These are phyloP conservation scores for Agrocybe praecox DNA, from an alignment of 768 basidiomycete species.

Conservation along the genomic window DNA sequence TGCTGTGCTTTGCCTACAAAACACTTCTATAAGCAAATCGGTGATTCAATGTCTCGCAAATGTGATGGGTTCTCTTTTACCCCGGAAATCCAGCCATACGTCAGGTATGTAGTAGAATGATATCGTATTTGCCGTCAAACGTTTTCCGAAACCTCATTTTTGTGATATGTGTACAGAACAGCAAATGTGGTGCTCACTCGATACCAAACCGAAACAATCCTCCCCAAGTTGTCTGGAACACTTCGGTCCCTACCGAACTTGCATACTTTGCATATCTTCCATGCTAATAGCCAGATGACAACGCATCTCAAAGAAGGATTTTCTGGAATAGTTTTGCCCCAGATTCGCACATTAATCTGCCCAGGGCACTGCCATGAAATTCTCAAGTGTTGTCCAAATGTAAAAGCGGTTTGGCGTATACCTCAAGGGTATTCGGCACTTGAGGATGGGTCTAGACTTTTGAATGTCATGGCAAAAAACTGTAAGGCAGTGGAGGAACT, in stretches of 20 bases:
- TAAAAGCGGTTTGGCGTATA: conserved; percentile 23
- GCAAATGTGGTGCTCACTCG: conserved; percentile 30
- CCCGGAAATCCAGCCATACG: conserved; percentile 9
- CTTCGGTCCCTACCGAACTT: conserved; percentile 27
- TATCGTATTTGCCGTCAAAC: too few species aligned
- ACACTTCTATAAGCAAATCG: conserved; percentile 13
- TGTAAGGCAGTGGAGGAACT: conserved; percentile 27
- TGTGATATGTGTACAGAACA: conserved; percentile 15
- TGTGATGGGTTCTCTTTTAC: conserved; percentile 11
- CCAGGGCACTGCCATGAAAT: conserved; percentile 31
- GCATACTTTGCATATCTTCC: conserved; percentile 31
- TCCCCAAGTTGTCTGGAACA: conserved; percentile 27
- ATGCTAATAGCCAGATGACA: conserved; percentile 31
- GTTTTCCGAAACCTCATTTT: not conserved
- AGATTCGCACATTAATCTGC: conserved; percentile 25
- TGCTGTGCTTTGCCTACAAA: conserved; percentile 6
- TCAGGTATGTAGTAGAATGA: conserved; percentile 6
- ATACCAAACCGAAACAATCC: conserved; percentile 20
- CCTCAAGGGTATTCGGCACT: conserved; percentile 12
- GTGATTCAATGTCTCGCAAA: conserved; percentile 14
- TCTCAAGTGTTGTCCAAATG: conserved; percentile 28
- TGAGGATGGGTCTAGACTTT: too few species aligned
- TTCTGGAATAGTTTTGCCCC: conserved; percentile 18
- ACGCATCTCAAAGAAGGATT: conserved; percentile 26
- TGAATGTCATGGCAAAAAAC: too few species aligned